Evolutionary conservation across 768 basidiomycete genomes (phyloP).

Genomic region (Antrodiella citrinella): DNA sequence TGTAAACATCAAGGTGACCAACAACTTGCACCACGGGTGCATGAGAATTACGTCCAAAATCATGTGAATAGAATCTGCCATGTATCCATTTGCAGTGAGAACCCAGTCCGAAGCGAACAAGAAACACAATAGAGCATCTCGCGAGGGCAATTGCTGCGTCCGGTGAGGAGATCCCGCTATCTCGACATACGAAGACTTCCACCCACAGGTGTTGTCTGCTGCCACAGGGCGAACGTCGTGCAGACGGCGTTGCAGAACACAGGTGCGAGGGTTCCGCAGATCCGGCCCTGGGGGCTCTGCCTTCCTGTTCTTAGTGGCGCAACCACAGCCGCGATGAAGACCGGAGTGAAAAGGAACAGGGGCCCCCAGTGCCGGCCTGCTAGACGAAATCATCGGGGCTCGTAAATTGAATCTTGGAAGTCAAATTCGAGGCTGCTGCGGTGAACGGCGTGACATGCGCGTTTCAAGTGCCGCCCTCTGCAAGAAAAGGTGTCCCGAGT

Average conservation of each 20-base stretch:
- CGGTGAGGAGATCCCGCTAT: too few species aligned
- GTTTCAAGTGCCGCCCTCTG: not conserved
- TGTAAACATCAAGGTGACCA: too few species aligned
- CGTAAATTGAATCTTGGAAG: too few species aligned
- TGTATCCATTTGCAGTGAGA: not conserved
- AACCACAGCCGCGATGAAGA: not conserved
- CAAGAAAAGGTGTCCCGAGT: not conserved
- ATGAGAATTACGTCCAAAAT: not conserved
- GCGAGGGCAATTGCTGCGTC: too few species aligned
- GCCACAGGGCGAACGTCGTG: not conserved
- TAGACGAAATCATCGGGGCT: not conserved
- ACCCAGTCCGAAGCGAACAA: not conserved
- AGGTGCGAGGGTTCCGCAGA: not conserved
- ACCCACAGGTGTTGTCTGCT: too few species aligned
- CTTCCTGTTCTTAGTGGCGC: too few species aligned
- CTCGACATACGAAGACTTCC: too few species aligned
- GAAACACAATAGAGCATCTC: too few species aligned
- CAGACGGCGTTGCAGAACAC: not conserved
- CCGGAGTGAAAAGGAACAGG: not conserved
- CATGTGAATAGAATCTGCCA: not conserved
- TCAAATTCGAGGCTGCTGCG: too few species aligned
- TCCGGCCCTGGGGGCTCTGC: too few species aligned
- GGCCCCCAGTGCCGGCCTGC: not conserved
- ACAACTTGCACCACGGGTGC: too few species aligned
- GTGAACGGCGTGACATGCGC: too few species aligned